Conservation (phyloP, 768 basidiomycete genomes). For the Hypsizygus marmoreus region DNA sequence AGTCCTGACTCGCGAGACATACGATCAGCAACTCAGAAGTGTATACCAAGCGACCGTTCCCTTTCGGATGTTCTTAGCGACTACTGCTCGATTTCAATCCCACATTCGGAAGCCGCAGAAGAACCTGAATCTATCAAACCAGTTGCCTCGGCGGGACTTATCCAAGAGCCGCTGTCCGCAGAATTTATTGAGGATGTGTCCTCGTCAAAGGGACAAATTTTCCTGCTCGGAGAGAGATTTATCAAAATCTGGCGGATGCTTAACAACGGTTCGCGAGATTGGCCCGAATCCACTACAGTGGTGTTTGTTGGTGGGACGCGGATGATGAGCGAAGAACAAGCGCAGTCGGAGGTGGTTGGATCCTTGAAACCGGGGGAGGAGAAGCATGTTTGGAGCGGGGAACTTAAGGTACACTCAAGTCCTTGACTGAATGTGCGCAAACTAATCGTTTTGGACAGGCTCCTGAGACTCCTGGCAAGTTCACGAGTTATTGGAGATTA, state of each 20-base stretch:
- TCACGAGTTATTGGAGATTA: slow-evolving; percentile 78
- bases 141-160: neutral
- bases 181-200: slow-evolving; percentile 68
- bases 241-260: slow-evolving; percentile 80
- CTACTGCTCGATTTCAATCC: slow-evolving; percentile 20
- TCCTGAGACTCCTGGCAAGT: slow-evolving; percentile 71
- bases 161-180: slow-evolving; percentile 41
- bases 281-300: slow-evolving; percentile 71
- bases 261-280: slow-evolving; percentile 63
- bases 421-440: neutral
- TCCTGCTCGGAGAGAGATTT: slow-evolving; percentile 85
- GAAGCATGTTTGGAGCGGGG: slow-evolving; percentile 69
- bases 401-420: slow-evolving; percentile 57
- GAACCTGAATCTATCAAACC: neutral
- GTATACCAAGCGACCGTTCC: slow-evolving; percentile 23
- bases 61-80: slow-evolving; percentile 34
- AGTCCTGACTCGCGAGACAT: slow-evolving; percentile 11
- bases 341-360: slow-evolving; percentile 50
- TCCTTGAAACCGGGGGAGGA: slow-evolving; percentile 55
- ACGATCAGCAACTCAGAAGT: neutral
- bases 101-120: slow-evolving; percentile 5
- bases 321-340: slow-evolving; percentile 41
- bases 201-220: slow-evolving; percentile 71
- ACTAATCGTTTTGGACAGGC: slow-evolving; percentile 43
- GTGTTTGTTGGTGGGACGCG: slow-evolving; percentile 71